Base-by-base conservation (phyloP, 371 early-diverging fungal species). In the Actinomucor elegans region DNA sequence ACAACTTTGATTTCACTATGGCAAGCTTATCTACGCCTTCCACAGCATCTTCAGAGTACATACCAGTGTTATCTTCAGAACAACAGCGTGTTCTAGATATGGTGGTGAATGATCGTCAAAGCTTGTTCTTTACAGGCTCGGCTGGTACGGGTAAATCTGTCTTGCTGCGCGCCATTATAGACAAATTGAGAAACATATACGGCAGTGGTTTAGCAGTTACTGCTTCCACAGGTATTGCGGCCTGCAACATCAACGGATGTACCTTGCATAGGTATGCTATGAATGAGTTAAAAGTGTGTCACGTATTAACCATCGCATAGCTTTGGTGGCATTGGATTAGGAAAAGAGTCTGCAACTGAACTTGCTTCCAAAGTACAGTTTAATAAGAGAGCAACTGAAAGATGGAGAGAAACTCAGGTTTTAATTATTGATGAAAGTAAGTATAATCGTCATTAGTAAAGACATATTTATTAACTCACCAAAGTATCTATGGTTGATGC, bases 401-500 rank as follows among this genome's bases (percentile, higher is more conserved):
- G 94, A 38, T 96, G 96, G 96, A 58, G 17, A 21, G 54, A 58
- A 1, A 77, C 84, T 4, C 61, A 75, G 11, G 87, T 91, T 5
- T 64, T 96, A 44, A 86, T 95, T 34, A 90, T 95, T 63, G 97
- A 95, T 66, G 96, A 97, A 71, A 83, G 88, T 89, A 75, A 65
- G 83, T 34, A 6, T 10, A n/a, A n/a, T n/a, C 6, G 27, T n/a
- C 24, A 20, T 42, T 41, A 27, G 26, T 5, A 27, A 23, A 43
- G 9, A 32, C 20, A 26, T 15, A 24, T 8, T 32, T 26, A 26
- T 9, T 60, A 91, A n/a, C n/a, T n/a, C n/a, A n/a, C n/a, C n/a
- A n/a, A n/a, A n/a, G 90, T 96, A 10, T 94, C 94, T 1, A 94
- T 96, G 97, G 75, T 96, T 9, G 94, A 94, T 34, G 92, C 77